These are phyloP conservation scores for Microcyclosporella mali DNA, from an alignment of 2,329 filamentous ascomycete species.

Conservation along the genomic window DNA sequence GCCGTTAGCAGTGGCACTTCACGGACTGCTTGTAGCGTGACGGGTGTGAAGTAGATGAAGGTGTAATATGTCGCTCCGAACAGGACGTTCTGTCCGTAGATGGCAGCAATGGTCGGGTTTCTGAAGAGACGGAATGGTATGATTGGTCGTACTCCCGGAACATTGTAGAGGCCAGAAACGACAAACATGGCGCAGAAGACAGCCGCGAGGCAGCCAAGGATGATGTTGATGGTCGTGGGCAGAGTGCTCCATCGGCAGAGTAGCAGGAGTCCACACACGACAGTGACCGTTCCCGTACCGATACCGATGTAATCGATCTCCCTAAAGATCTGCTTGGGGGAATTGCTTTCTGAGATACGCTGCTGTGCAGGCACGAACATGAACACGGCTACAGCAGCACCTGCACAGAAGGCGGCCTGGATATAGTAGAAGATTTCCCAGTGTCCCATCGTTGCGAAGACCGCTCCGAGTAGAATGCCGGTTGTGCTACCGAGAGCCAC, in stretches of 20 bases:
- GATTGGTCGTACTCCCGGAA: constrained; percentile 13
- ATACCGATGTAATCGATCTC: constrained; percentile 20
- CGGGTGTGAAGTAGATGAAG: constrained; percentile 20
- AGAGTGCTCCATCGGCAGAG: constrained; percentile 5
- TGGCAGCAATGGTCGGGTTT: constrained; percentile 18
- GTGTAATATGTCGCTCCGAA: constrained; percentile 21
- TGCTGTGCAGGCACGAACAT: constrained; percentile 4
- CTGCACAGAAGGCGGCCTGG: not conserved
- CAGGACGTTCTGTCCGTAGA: constrained; percentile 19
- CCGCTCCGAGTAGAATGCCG: constrained; percentile 17
- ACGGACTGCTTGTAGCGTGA: constrained; percentile 15
- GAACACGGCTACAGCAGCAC: not conserved
- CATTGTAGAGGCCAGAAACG: not conserved
- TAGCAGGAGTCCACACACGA: constrained; percentile 12
- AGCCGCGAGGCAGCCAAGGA: not conserved
- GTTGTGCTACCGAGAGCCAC: constrained; percentile 17
- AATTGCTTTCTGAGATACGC: not conserved
- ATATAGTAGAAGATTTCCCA: constrained; percentile 2
- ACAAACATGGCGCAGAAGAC: not conserved
- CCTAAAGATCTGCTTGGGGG: constrained; percentile 1
- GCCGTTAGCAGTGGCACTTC: constrained; percentile 9
- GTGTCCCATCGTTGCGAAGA: constrained; percentile 3
- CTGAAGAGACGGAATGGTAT: constrained; percentile 21
- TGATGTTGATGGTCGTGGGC: too few species aligned
- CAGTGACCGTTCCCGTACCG: constrained; percentile 8